phyloP scores from a whole-genome alignment of 2,329 filamentous ascomycete genomes.

The Aspergillus bombycis region DNA sequence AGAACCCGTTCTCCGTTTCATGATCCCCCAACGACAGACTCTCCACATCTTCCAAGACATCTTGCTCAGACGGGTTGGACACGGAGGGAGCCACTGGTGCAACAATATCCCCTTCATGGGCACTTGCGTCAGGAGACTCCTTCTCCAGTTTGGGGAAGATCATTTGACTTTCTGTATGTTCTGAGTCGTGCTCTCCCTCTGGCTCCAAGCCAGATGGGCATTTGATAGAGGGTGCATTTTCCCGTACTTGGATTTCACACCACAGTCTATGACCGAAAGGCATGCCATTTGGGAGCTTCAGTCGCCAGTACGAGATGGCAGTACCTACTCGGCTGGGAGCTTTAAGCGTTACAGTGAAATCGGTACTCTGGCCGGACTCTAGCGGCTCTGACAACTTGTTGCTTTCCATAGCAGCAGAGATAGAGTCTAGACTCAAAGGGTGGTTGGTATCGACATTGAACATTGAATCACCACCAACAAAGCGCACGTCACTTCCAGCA shows the following conservation, averaged over 20 bases:
- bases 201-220: constrained; percentile 15
- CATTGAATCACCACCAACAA: constrained; percentile 95
- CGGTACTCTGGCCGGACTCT: constrained; percentile 71
- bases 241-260: constrained; percentile 80
- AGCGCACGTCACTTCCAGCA: constrained; percentile 84
- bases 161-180: constrained; percentile 68
- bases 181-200: constrained; percentile 42
- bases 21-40: constrained; percentile 57
- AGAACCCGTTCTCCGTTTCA: constrained; percentile 68
- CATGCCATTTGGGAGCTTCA: constrained; percentile 77
- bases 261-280: constrained; percentile 93
- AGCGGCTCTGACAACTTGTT: constrained; percentile 73
- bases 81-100: constrained; percentile 40
- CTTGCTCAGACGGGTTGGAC: constrained; percentile 54
- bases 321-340: constrained; percentile 76
- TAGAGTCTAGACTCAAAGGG: constrained; percentile 75
- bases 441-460: constrained; percentile 81
- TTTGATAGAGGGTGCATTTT: constrained; percentile 17
- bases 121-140: constrained; percentile 81
- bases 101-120: constrained; percentile 59
- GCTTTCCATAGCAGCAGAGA: constrained; percentile 79
- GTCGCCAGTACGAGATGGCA: constrained; percentile 93
- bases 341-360: constrained; percentile 84
- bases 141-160: constrained; percentile 97
- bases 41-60: constrained; percentile 58